Evolutionary conservation across 2,329 filamentous ascomycete genomes (phyloP).

Genomic region (Colletotrichum shisoi): DNA sequence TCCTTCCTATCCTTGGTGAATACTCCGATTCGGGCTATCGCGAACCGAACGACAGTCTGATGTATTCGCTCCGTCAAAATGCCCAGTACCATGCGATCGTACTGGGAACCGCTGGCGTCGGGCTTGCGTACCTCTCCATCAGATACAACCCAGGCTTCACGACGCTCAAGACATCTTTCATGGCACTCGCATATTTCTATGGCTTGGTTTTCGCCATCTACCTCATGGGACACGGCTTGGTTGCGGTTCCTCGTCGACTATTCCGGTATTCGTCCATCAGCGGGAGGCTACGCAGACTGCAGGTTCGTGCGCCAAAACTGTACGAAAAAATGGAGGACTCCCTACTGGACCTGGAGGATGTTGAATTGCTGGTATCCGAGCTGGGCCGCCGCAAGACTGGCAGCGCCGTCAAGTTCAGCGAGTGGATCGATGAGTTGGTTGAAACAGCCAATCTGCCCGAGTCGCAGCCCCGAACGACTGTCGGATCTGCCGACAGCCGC

Average conservation of each 20-base stretch:
- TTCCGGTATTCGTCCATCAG: slow-evolving; percentile 82
- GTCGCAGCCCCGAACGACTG: slow-evolving; percentile 56
- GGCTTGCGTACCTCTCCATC: slow-evolving; percentile 83
- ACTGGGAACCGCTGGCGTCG: slow-evolving; percentile 72
- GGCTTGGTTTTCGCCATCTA: slow-evolving; percentile 91
- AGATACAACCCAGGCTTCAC: slow-evolving; percentile 75
- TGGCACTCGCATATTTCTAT: slow-evolving; percentile 96
- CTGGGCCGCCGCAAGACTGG: slow-evolving; percentile 82
- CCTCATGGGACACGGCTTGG: slow-evolving; percentile 95
- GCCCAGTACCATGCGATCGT: slow-evolving; percentile 87
- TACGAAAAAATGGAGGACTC: slow-evolving; percentile 91
- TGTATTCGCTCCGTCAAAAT: slow-evolving; percentile 87
- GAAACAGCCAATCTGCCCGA: slow-evolving; percentile 78
- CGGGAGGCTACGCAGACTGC: slow-evolving; percentile 75
- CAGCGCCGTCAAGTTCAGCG: slow-evolving; percentile 76
- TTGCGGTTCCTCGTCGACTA: slow-evolving; percentile 84
- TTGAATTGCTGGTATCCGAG: slow-evolving; percentile 82
- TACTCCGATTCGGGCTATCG: slow-evolving; percentile 94
- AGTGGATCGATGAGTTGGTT: slow-evolving; percentile 95
- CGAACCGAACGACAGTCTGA: slow-evolving; percentile 78
- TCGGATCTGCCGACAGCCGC: slow-evolving; percentile 54
- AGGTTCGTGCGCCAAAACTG: slow-evolving; percentile 78
- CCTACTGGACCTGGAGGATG: slow-evolving; percentile 76
- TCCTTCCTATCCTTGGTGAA: slow-evolving; percentile 91
- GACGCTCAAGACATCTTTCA: slow-evolving; percentile 82